A percentile compares a stretch with the other conserved stretches of the same genome.
phyloP scores from a whole-genome alignment of 768 basidiomycete species.

The Cubamyces lactineus region DNA sequence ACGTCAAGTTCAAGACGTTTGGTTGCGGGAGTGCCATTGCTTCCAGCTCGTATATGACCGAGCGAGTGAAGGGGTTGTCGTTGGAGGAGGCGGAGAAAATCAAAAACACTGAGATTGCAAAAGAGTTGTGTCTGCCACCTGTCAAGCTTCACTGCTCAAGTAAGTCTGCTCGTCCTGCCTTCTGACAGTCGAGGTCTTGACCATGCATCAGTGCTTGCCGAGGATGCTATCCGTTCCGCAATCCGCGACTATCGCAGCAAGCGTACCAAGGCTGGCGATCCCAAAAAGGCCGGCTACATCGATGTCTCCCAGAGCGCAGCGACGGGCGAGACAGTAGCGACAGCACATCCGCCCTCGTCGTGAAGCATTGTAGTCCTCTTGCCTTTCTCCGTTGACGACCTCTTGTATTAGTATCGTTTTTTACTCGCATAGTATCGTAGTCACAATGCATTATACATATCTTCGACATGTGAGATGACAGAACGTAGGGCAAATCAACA shows the following conservation, averaged over 20 bases:
- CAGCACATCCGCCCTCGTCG: slow-evolving; percentile 35
- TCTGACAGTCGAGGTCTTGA: not conserved
- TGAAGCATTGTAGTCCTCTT: not conserved
- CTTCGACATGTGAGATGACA: not conserved
- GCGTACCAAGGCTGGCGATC: slow-evolving; percentile 54
- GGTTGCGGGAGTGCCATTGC: slow-evolving; percentile 99
- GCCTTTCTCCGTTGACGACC: not conserved
- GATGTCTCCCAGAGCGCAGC: slow-evolving; percentile 65
- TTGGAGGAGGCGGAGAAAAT: slow-evolving; percentile 95
- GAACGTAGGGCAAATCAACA: not conserved
- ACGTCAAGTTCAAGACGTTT: slow-evolving; percentile 99
- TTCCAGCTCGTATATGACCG: slow-evolving; percentile 97
- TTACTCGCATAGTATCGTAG: slow-evolving; percentile 16
- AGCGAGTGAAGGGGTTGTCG: slow-evolving; percentile 93
- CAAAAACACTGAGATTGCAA: slow-evolving; percentile 99
- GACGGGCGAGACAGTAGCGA: slow-evolving; percentile 56
- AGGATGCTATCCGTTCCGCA: slow-evolving; percentile 98
- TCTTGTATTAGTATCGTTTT: slow-evolving; percentile 19
- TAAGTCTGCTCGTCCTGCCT: slow-evolving; percentile 42
- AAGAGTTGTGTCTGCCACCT: slow-evolving; percentile 92
- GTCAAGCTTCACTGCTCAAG: slow-evolving; percentile 96
- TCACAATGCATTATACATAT: slow-evolving; percentile 17
- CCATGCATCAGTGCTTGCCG: slow-evolving; percentile 79
- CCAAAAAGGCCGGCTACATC: slow-evolving; percentile 65
- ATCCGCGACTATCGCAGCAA: slow-evolving; percentile 96